Evolutionary conservation across 208 protist genomes (phyloP).

Genomic region (Polymyxa betae): DNA sequence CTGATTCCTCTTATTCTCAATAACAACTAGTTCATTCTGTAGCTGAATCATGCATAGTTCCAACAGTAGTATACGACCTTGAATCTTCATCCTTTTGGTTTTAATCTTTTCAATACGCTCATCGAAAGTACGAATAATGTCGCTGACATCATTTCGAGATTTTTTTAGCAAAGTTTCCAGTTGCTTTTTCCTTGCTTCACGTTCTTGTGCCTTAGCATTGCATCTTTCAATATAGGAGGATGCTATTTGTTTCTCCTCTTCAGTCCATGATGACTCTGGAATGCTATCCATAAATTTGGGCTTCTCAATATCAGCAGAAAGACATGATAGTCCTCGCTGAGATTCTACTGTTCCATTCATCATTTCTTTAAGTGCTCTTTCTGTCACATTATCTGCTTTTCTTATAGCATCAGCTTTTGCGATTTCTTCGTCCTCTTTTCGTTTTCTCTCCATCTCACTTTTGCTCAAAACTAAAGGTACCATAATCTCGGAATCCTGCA

Average conservation of each 20-base stretch:
- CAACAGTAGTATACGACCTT: neutral
- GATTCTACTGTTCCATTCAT: slow-evolving; percentile 20
- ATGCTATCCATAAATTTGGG: neutral
- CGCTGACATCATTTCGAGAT: neutral
- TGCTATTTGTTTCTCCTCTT: slow-evolving; percentile 36
- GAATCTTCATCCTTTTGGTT: neutral
- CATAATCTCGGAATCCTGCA: neutral
- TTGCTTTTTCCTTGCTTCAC: neutral
- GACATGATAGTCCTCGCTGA: neutral
- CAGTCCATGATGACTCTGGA: neutral
- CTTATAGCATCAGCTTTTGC: neutral
- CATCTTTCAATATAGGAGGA: neutral
- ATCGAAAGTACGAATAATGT: neutral
- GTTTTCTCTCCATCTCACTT: neutral
- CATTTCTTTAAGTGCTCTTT: slow-evolving; percentile 6
- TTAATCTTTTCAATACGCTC: neutral
- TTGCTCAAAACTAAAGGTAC: slow-evolving; percentile 6
- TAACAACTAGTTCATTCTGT: neutral
- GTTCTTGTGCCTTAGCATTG: neutral
- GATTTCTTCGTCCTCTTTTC: neutral
- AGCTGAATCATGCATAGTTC: slow-evolving; percentile 48
- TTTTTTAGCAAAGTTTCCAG: slow-evolving; percentile 50
- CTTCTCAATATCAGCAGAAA: slow-evolving; percentile 13
- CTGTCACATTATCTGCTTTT: slow-evolving; percentile 15
- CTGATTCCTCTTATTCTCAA: neutral